Evolutionary conservation across 1,284 basidiomycete genomes (phyloP), one percentile per base, ranked within the genome.

Genomic region (Dichomitus squalens): DNA sequence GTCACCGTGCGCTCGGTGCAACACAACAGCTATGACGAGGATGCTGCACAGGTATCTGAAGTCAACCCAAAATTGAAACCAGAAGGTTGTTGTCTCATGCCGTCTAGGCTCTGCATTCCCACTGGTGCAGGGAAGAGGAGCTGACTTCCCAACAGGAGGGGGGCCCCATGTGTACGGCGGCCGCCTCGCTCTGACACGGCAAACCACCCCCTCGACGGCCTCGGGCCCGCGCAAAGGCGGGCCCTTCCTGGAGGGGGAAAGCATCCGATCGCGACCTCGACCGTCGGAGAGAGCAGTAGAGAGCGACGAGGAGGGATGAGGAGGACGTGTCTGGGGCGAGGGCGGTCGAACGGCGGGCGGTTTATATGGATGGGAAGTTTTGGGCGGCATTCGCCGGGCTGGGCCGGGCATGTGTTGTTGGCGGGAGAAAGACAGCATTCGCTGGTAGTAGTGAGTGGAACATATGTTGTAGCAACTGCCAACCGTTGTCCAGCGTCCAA

Each of bases 191-290:
- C 69, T 80, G 52, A 73, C 76, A 74, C 69, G 74, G 66, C 70
- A 80, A 80, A 80, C 78, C 78, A 79, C 76, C 79, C 74, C 76
- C 70, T 72, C 71, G 55, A 68, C 67, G 29, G 73, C 77, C 76
- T 76, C 59, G 73, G 68, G 68, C 68, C 29, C 29, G 29, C 29
- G 29, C 5, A 6, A 31, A 31, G 29, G 54, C 59, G 49, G 35
- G 41, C 75, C 69, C 76, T 78, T 72, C 62, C 67, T 68, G n/a
- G 55, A 72, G 71, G 75, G 76, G 76, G 78, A 79, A 80, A 78
- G 78, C 53, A 64, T 71, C 69, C 59, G 59, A 54, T 58, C 73
- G 57, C 61, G 52, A 58, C 66, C 65, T 66, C 64, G 65, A 69
- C 67, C 67, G 64, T 64, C 66, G 55, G 53, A 49, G 52, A 48